Percentiles rank a stretch among this genome's conserved stretches.
Conservation (phyloP, 495 filamentous ascomycete genomes). For the Talaromyces stipitatus region DNA sequence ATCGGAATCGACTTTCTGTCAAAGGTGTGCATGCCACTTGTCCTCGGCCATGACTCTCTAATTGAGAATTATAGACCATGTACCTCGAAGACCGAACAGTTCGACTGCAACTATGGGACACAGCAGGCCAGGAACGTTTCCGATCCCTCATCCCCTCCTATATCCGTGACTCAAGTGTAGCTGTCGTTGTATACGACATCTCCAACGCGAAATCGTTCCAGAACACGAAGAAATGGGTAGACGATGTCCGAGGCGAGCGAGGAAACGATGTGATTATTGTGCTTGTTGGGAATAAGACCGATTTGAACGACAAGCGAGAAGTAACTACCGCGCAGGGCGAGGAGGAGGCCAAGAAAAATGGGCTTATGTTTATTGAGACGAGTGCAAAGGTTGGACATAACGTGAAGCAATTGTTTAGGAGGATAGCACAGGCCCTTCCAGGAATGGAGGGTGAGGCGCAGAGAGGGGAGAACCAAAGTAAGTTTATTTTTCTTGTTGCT, state of each 20-base stretch:
- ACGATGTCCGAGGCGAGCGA: slow-evolving; percentile 92
- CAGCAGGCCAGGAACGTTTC: slow-evolving; percentile 94
- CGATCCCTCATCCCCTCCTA: slow-evolving; percentile 95
- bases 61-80: slow-evolving; percentile 85
- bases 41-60: too few species aligned
- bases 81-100: slow-evolving; percentile 98
- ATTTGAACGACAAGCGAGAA: slow-evolving; percentile 94
- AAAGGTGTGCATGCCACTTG: slow-evolving; percentile 69
- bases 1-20: slow-evolving; percentile 99
- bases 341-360: slow-evolving; percentile 96
- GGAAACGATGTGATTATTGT: slow-evolving; percentile 99
- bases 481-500: slow-evolving; percentile 10
- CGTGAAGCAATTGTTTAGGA: slow-evolving; percentile 91
- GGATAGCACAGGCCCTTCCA: slow-evolving; percentile 94
- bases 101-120: slow-evolving; percentile 96
- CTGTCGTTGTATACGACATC: slow-evolving; percentile 97
- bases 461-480: slow-evolving; percentile 56
- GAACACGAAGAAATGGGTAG: slow-evolving; percentile 98
- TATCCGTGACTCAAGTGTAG: slow-evolving; percentile 93
- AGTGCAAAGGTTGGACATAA: slow-evolving; percentile 98
- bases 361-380: slow-evolving; percentile 96
- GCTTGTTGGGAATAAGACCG: slow-evolving; percentile 97
- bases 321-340: slow-evolving; percentile 92
- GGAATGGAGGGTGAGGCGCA: slow-evolving; percentile 89
- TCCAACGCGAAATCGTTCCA: slow-evolving; percentile 95